Evolutionary conservation across 2,329 filamentous ascomycete species (phyloP).

Genomic region (Cylindrodendrum hubeiense): DNA sequence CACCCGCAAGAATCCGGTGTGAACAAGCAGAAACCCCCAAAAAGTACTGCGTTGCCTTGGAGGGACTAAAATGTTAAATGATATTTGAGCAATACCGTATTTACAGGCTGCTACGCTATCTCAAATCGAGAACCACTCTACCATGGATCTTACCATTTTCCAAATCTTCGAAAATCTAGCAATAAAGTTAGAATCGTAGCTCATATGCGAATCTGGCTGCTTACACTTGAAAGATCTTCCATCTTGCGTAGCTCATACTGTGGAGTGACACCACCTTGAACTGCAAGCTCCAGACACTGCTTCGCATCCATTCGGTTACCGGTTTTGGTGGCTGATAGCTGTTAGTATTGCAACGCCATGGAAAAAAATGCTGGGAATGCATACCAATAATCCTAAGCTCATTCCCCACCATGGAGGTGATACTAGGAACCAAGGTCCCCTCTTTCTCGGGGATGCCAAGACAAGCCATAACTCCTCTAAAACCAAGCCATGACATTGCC

Average conservation of each 20-base stretch:
- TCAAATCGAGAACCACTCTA: constrained; percentile 17
- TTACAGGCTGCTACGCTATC: neutral
- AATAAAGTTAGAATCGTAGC: neutral
- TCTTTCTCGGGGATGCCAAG: constrained; percentile 38
- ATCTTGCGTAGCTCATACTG: constrained; percentile 18
- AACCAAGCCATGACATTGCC: constrained; percentile 40
- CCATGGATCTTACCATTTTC: constrained; percentile 19
- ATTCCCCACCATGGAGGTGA: constrained; percentile 7
- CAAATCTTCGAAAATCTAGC: constrained; percentile 12
- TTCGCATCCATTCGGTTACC: constrained; percentile 17
- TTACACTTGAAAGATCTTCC: constrained; percentile 8
- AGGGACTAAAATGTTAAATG: neutral
- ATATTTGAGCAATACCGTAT: neutral
- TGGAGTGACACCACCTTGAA: neutral
- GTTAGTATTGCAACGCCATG: neutral
- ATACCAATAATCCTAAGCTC: constrained; percentile 19
- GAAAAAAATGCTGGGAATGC: neutral
- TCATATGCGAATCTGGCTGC: neutral
- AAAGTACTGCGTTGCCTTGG: no score
- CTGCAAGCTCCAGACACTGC: constrained; percentile 21
- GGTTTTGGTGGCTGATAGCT: constrained; percentile 9
- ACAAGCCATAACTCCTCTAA: constrained; percentile 44
- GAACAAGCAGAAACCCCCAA: no score
- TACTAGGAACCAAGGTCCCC: constrained; percentile 3
- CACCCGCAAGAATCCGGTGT: no score